Conservation (phyloP, 208 protist genomes). For the Herpetomonas samuelpessoai region DNA sequence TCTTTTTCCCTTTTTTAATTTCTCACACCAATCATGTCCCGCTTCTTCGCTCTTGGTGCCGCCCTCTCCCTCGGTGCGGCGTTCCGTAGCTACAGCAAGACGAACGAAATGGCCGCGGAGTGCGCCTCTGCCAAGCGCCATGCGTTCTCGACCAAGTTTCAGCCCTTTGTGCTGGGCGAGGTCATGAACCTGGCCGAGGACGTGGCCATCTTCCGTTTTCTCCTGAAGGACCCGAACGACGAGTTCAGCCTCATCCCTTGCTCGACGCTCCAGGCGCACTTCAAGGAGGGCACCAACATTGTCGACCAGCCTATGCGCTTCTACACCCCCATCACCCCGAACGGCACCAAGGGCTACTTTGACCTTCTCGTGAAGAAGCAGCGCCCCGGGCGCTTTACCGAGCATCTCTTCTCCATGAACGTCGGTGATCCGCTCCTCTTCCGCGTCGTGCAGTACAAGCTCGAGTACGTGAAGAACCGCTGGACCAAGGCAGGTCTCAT, state of each 20-base stretch:
- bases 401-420: conserved; percentile 83
- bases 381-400: conserved; percentile 71
- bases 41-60: conserved; percentile 53
- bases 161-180: conserved; percentile 81
- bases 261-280: conserved; percentile 80
- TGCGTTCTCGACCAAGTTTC: conserved; percentile 68
- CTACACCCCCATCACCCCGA: conserved; percentile 89
- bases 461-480: conserved; percentile 75
- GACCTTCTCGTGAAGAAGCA: conserved; percentile 88
- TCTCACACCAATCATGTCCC: too few relatives aligned
- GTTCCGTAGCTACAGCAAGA: conserved; percentile 51
- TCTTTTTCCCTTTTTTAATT: too few relatives aligned
- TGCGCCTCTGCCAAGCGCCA: conserved; percentile 25
- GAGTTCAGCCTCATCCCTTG: conserved; percentile 75
- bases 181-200: conserved; percentile 85
- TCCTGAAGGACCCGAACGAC: conserved; percentile 60
- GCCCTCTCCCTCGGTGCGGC: conserved; percentile 54
- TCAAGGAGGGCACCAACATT: conserved; percentile 79
- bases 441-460: conserved; percentile 76
- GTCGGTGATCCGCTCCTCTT: conserved; percentile 82
- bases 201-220: conserved; percentile 85
- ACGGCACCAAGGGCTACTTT: conserved; percentile 88
- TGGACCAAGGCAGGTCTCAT: conserved; percentile 87
- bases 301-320: conserved; percentile 85
- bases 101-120: conserved; percentile 34